Evolutionary conservation across 352 stramenopile species (phyloP).

Genomic region (Globisporangium lucens): DNA sequence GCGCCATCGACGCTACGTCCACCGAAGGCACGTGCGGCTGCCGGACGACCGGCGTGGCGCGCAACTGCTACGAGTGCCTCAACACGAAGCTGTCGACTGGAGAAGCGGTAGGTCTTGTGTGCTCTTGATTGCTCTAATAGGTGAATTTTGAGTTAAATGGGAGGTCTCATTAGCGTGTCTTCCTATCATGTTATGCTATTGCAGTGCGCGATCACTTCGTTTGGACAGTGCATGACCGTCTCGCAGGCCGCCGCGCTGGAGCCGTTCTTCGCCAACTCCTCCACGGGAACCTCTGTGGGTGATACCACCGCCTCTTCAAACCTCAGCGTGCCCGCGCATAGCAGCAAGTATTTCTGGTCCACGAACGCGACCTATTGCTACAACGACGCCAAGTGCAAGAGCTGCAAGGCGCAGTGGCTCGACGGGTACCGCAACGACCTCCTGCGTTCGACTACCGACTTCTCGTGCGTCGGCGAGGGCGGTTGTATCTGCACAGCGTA

Average conservation of each 20-base stretch:
- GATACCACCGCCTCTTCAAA: neutral
- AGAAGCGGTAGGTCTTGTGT: conserved; percentile 22
- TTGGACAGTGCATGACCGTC: neutral
- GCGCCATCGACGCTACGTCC: neutral
- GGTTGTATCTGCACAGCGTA: too few relatives aligned
- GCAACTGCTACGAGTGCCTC: conserved; percentile 29
- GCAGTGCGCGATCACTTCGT: neutral
- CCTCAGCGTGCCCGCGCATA: neutral
- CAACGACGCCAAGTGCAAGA: neutral
- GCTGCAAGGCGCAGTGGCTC: neutral
- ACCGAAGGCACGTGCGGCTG: conserved; percentile 10
- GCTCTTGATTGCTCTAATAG: neutral
- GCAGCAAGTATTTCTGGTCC: neutral
- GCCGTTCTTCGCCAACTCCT: neutral
- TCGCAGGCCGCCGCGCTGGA: neutral
- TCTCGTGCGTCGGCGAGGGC: neutral
- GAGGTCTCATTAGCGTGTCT: neutral
- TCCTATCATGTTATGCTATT: neutral
- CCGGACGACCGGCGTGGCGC: conserved; percentile 7
- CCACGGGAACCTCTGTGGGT: neutral
- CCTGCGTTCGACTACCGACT: neutral
- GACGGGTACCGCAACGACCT: neutral
- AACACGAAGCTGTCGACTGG: conserved; percentile 22
- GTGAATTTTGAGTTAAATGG: too few relatives aligned
- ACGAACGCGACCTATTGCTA: neutral